A percentile compares a stretch with the other conserved stretches of the same genome.
Evolutionary conservation across 768 basidiomycete species (phyloP).

Genomic region (Cantharellus cinnabarinus): DNA sequence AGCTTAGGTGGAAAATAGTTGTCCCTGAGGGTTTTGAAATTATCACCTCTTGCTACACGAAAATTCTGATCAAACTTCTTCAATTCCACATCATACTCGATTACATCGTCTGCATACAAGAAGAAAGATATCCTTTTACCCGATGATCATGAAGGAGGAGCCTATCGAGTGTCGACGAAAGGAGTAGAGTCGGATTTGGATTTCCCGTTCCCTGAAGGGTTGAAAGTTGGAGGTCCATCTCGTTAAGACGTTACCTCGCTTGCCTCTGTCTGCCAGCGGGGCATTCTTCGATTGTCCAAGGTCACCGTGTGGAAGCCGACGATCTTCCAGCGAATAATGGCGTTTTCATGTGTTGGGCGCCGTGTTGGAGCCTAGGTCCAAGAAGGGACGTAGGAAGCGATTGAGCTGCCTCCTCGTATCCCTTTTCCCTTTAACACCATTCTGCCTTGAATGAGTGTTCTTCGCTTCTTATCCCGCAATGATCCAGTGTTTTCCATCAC

Average conservation of each 20-base stretch:
- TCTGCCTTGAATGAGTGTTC: no score
- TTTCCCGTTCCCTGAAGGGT: constrained; percentile 1
- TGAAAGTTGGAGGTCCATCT: not conserved
- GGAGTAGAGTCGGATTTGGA: constrained; percentile 4
- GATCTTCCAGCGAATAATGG: constrained; percentile 4
- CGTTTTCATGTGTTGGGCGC: constrained; percentile 2
- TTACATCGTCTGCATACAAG: constrained; percentile 2
- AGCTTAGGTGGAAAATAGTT: not conserved
- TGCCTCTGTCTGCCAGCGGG: constrained; percentile 1
- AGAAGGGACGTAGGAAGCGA: not conserved
- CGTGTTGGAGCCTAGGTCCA: constrained; percentile 3
- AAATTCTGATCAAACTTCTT: constrained; percentile 15
- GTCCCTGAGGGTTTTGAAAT: not conserved
- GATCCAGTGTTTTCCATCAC: no score
- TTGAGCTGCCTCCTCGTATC: no score
- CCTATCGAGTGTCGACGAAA: not conserved
- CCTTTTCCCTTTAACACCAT: no score
- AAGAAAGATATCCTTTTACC: not conserved
- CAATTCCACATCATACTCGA: constrained; percentile 15
- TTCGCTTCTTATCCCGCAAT: no score
- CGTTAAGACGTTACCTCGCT: constrained; percentile 3
- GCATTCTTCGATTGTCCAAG: constrained; percentile 5
- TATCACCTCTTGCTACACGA: not conserved
- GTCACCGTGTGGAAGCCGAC: not conserved
- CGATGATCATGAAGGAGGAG: not conserved